These are phyloP conservation scores for Thelonectria rubi DNA, from an alignment of 2,329 filamentous ascomycete species.

Conservation along the genomic window DNA sequence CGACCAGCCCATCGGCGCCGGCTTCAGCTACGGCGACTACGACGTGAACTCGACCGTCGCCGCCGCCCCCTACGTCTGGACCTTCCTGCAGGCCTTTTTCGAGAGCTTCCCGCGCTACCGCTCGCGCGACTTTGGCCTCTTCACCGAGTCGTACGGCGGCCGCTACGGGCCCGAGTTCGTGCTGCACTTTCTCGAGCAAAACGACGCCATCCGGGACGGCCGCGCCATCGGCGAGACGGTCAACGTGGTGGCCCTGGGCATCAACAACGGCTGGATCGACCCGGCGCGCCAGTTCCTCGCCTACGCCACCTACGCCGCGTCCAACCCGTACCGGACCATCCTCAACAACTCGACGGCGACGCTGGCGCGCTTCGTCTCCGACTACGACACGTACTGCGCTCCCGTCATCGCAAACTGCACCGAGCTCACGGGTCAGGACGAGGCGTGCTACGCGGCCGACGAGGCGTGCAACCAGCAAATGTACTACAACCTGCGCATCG, in stretches of 20 bases:
- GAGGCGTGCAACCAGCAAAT: constrained; percentile 41
- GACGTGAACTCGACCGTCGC: constrained; percentile 43
- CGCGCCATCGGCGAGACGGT: constrained; percentile 52
- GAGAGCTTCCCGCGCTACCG: constrained; percentile 70
- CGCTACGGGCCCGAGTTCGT: constrained; percentile 66
- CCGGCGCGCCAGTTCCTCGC: constrained; percentile 47
- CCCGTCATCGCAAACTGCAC: constrained; percentile 40
- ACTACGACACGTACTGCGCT: constrained; percentile 42
- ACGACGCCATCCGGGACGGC: constrained; percentile 58
- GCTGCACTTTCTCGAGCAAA: constrained; percentile 65
- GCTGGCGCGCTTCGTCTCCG: constrained; percentile 38
- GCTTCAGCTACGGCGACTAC: constrained; percentile 43
- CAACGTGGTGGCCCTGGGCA: constrained; percentile 61
- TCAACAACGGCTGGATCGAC: constrained; percentile 68
- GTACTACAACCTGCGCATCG: constrained; percentile 37
- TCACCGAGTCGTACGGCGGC: constrained; percentile 65
- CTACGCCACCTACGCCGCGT: constrained; percentile 46
- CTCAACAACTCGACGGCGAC: constrained; percentile 34
- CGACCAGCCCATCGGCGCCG: constrained; percentile 63
- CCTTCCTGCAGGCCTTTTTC: constrained; percentile 68
- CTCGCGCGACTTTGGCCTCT: constrained; percentile 64
- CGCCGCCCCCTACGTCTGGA: constrained; percentile 57
- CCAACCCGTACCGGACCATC: constrained; percentile 46
- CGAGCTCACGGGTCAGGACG: constrained; percentile 33
- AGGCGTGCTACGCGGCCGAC: constrained; percentile 42